phyloP scores from a whole-genome alignment of 179 eudicot species.

The Pouteria campechiana region DNA sequence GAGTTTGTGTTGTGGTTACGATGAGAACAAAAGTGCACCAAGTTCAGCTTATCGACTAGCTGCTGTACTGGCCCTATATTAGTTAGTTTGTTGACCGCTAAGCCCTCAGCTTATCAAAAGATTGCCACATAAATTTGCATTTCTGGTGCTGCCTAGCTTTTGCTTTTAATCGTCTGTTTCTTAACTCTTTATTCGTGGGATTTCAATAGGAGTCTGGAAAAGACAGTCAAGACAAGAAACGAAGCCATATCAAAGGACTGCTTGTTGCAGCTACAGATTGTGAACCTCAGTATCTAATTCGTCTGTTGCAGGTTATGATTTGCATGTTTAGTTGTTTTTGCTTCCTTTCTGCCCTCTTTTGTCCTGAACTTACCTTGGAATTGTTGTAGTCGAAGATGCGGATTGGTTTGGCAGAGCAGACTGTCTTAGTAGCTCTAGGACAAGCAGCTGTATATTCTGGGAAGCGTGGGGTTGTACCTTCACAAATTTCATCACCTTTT shows the following conservation, averaged over 20 bases:
- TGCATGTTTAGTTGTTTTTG: not conserved
- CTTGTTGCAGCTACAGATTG: constrained; percentile 92
- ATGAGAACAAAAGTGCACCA: too few relatives aligned
- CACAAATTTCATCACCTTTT: constrained; percentile 44
- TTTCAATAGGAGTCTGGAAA: constrained; percentile 67
- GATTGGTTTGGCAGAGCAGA: constrained; percentile 91
- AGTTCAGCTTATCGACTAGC: too few relatives aligned
- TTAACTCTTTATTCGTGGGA: too few relatives aligned
- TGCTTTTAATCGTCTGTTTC: not conserved
- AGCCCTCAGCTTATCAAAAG: too few relatives aligned
- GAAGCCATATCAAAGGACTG: constrained; percentile 67
- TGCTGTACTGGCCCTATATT: too few relatives aligned
- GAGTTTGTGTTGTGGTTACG: too few relatives aligned
- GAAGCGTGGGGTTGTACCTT: constrained; percentile 54
- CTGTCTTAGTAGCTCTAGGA: constrained; percentile 78
- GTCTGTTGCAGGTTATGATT: constrained; percentile 65
- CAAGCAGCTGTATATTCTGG: constrained; percentile 75
- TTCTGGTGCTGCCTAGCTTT: not conserved
- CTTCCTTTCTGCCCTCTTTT: not conserved
- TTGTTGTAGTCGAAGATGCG: constrained; percentile 55
- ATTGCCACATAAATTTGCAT: not conserved
- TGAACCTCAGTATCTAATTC: constrained; percentile 89
- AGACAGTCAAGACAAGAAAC: constrained; percentile 88
- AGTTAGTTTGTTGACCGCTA: too few relatives aligned
- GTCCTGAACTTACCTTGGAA: constrained; percentile 6